Percentiles rank a stretch among this genome's conserved stretches.
phyloP scores from a whole-genome alignment of 441 rosid genomes.

The Mallotus japonicus region DNA sequence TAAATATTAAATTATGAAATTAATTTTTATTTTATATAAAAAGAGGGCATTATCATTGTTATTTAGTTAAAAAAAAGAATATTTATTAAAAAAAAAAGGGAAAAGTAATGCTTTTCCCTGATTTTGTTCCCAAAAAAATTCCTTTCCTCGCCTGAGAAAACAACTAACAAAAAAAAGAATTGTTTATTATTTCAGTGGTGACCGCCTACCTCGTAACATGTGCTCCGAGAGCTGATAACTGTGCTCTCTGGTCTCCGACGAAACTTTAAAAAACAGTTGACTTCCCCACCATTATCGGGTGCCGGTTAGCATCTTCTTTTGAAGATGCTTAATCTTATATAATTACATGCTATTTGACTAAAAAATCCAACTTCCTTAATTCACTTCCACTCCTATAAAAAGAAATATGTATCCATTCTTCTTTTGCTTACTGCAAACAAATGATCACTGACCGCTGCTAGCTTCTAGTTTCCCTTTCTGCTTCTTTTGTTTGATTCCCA shows the following conservation, averaged over 20 bases:
- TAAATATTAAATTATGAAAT: too few relatives aligned
- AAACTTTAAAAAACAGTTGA: neutral
- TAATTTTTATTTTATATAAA: too few relatives aligned
- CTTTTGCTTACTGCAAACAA: conserved; percentile 3
- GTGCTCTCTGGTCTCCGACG: neutral
- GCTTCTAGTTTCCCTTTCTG: neutral
- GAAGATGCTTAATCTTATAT: conserved; percentile 14
- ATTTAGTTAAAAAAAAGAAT: too few relatives aligned
- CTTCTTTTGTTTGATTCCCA: neutral
- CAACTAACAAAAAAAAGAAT: too few relatives aligned
- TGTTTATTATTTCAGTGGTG: too few relatives aligned
- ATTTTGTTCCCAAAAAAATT: too few relatives aligned
- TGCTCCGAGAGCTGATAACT: neutral
- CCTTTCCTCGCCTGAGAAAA: too few relatives aligned
- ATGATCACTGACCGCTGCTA: neutral
- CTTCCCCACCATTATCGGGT: neutral
- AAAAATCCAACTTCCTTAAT: neutral
- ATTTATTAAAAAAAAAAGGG: neutral
- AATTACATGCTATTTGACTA: neutral
- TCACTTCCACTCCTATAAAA: neutral
- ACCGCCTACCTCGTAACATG: neutral
- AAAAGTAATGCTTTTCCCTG: neutral
- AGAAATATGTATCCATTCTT: neutral
- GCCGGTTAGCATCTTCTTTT: neutral
- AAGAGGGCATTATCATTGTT: too few relatives aligned